Conservation (phyloP, 108 stramenopile genomes). For the Discostella stelligeroides region DNA sequence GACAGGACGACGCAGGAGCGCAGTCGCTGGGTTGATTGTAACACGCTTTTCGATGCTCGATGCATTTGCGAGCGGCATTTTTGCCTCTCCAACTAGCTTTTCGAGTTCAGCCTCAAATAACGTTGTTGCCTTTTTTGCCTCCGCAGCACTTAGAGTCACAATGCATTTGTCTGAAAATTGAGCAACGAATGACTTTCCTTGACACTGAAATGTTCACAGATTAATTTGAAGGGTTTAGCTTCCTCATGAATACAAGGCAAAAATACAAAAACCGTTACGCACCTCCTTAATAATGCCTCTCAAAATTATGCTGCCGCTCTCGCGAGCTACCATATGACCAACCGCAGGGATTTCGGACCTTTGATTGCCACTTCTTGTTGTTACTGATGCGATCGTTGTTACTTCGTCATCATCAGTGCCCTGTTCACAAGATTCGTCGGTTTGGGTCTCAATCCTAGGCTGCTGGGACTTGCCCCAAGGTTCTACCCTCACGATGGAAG, state of each 20-base stretch:
- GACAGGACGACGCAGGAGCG: constrained; percentile 30
- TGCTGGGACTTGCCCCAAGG: constrained; percentile 2
- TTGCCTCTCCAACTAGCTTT: not conserved
- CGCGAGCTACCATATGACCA: not conserved
- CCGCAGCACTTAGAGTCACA: constrained; percentile 20
- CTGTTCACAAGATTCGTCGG: no score
- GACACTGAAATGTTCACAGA: constrained; percentile 18
- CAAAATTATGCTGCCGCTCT: not conserved
- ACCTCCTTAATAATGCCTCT: not conserved
- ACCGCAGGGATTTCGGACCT: not conserved
- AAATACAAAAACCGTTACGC: no score
- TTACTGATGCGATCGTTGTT: not conserved
- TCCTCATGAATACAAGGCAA: no score
- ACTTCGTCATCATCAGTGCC: not conserved
- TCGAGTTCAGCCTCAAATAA: constrained; percentile 15
- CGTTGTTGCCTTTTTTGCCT: constrained; percentile 14
- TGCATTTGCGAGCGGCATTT: constrained; percentile 7
- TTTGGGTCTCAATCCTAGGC: not conserved
- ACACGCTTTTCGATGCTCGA: constrained; percentile 4
- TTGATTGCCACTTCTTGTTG: not conserved
- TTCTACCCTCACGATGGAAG: constrained; percentile 8
- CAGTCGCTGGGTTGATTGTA: no score
- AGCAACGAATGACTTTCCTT: constrained; percentile 13
- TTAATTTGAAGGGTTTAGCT: no score
- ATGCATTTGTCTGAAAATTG: constrained; percentile 19